Evolutionary conservation across 176 grass and related monocot species (phyloP).

Genomic region (Themeda triandra): DNA sequence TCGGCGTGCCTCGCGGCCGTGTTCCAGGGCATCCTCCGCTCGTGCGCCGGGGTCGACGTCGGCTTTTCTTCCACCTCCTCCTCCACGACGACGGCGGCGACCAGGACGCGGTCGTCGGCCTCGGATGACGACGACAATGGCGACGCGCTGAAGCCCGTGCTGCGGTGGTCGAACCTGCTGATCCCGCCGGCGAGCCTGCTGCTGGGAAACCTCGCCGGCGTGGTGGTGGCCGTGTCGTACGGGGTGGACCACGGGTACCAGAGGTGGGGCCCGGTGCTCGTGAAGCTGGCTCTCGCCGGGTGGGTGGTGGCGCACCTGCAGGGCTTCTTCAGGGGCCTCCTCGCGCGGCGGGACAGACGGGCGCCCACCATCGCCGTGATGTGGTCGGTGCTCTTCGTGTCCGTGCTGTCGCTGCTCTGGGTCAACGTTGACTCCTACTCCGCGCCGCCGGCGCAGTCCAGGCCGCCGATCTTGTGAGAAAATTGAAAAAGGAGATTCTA

Average conservation of each 20-base stretch:
- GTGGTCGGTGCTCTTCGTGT: constrained; percentile 68
- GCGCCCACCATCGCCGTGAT: constrained; percentile 70
- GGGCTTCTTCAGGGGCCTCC: constrained; percentile 60
- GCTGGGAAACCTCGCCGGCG: constrained; percentile 64
- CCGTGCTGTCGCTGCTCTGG: constrained; percentile 69
- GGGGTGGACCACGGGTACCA: constrained; percentile 69
- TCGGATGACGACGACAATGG: background rate
- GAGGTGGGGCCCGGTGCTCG: constrained; percentile 52
- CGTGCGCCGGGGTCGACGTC: constrained; percentile 42
- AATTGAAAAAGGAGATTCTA: background rate
- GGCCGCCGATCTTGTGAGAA: constrained; percentile 15
- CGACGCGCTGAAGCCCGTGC: constrained; percentile 22
- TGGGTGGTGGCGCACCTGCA: constrained; percentile 88
- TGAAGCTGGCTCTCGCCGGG: constrained; percentile 53
- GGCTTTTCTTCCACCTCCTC: constrained; percentile 46
- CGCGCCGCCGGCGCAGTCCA: constrained; percentile 4
- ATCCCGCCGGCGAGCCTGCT: constrained; percentile 53
- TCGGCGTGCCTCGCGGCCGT: constrained; percentile 43
- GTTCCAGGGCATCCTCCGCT: constrained; percentile 38
- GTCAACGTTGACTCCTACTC: constrained; percentile 54
- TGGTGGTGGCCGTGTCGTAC: constrained; percentile 64
- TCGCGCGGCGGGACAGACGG: constrained; percentile 42
- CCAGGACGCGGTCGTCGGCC: background rate
- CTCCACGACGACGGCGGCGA: background rate
- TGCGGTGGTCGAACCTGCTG: constrained; percentile 71